phyloP scores from a whole-genome alignment of 371 early-diverging fungal genomes.

The Actinomortierella ambigua region DNA sequence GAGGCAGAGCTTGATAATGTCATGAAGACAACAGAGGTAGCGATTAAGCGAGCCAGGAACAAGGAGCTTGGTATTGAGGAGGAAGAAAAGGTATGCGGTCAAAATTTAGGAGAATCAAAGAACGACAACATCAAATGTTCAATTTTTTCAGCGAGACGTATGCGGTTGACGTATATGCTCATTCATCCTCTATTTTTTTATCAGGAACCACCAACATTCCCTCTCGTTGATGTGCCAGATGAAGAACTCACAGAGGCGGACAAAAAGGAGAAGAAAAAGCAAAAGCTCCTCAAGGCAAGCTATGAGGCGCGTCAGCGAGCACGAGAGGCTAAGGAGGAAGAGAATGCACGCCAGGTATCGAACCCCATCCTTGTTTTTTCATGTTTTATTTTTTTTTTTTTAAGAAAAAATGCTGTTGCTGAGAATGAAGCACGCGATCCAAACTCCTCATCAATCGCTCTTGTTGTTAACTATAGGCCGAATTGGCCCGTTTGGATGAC shows the following conservation, averaged over 20 bases:
- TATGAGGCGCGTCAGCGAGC: slow-evolving; percentile 82
- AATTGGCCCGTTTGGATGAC: slow-evolving; percentile 71
- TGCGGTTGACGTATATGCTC: not conserved
- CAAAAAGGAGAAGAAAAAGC: slow-evolving; percentile 85
- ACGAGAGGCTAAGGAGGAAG: slow-evolving; percentile 82
- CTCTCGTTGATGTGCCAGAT: slow-evolving; percentile 81
- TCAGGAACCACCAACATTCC: slow-evolving; percentile 74
- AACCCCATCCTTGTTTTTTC: not conserved
- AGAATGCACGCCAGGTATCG: slow-evolving; percentile 56
- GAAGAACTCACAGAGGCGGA: slow-evolving; percentile 77
- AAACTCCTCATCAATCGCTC: not conserved
- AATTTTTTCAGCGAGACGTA: not conserved
- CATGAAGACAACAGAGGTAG: slow-evolving; percentile 68
- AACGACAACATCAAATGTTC: not conserved
- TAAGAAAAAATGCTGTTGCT: not conserved
- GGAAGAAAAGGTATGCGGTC: slow-evolving; percentile 72
- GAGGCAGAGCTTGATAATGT: slow-evolving; percentile 77
- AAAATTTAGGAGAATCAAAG: no score
- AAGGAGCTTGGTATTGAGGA: slow-evolving; percentile 84
- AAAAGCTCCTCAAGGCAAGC: slow-evolving; percentile 80
- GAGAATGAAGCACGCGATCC: not conserved
- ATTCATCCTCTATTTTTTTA: not conserved
- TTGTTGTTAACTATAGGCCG: slow-evolving; percentile 51
- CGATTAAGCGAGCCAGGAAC: slow-evolving; percentile 75
- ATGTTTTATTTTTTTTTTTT: not conserved